Conservation (phyloP, 225 moss, liverwort and hornwort genomes). For the Neckera pumila region DNA sequence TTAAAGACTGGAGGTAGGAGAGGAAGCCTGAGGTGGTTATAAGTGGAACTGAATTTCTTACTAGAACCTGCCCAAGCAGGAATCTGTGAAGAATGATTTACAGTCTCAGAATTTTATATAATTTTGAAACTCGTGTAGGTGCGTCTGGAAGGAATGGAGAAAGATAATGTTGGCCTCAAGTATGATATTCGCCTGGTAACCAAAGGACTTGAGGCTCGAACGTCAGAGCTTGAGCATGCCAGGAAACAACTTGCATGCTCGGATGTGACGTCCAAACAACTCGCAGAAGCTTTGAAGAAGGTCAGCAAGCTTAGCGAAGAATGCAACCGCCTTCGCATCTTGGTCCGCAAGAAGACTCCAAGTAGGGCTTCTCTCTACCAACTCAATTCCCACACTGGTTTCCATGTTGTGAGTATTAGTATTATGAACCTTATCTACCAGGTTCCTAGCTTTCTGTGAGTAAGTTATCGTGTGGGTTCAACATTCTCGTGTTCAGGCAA, state of each 20-base stretch:
- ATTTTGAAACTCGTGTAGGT: constrained; percentile 14
- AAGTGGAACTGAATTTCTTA: background rate
- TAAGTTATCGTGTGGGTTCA: background rate
- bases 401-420: background rate
- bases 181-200: constrained; percentile 46
- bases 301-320: constrained; percentile 69
- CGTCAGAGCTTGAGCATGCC: constrained; percentile 52
- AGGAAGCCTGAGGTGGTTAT: background rate
- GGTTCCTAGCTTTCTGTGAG: background rate
- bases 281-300: constrained; percentile 57
- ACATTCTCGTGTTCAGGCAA: constrained; percentile 13
- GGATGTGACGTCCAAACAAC: constrained; percentile 42
- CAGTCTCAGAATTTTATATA: background rate
- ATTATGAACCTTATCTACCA: background rate
- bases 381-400: background rate
- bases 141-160: constrained; percentile 50
- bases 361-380: constrained; percentile 10
- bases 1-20: background rate
- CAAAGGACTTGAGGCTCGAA: constrained; percentile 60
- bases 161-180: constrained; percentile 41
- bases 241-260: constrained; percentile 19
- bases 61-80: background rate
- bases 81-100: background rate
- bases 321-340: constrained; percentile 57
- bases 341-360: constrained; percentile 71